A percentile compares a stretch with the other conserved stretches of the same genome.
Conservation (phyloP, 1,139 yeast genomes). For the Hansenula sp. region DNA sequence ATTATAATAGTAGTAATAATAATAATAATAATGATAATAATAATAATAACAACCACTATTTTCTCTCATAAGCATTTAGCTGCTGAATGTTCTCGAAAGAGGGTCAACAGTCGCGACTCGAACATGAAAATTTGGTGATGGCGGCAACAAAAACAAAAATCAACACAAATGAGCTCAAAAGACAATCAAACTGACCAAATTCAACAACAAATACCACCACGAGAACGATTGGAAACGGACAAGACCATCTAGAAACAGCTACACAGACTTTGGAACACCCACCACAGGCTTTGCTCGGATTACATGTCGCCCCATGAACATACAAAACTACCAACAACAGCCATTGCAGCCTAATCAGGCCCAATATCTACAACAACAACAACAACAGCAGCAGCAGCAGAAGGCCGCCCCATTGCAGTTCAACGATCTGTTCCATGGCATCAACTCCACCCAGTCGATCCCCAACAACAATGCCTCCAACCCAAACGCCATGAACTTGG, state of each 20-base stretch:
- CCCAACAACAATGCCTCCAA: conserved; percentile 18
- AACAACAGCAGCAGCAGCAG: conserved; percentile 15
- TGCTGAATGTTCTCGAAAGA: too few relatives aligned
- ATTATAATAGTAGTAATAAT: too few relatives aligned
- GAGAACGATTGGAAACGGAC: too few relatives aligned
- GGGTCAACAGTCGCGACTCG: not conserved
- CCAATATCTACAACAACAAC: conserved; percentile 10
- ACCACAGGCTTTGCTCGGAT: too few relatives aligned
- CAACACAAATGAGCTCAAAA: too few relatives aligned
- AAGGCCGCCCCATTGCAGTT: conserved; percentile 23
- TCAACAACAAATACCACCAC: not conserved
- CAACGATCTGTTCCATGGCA: conserved; percentile 27
- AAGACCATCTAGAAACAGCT: too few relatives aligned
- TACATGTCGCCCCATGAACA: conserved; percentile 13
- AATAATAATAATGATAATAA: too few relatives aligned
- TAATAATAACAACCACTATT: too few relatives aligned
- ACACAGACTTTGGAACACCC: too few relatives aligned
- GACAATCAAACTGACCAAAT: too few relatives aligned
- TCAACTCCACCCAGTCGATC: conserved; percentile 16
- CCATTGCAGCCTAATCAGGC: conserved; percentile 3
- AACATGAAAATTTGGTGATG: not conserved
- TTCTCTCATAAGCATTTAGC: not conserved
- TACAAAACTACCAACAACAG: conserved; percentile 19
- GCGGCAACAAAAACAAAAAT: not conserved
- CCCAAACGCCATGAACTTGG: conserved; percentile 4